These are phyloP conservation scores for Candida cerambycidarum DNA, from an alignment of 805 yeast genomes.

Conservation along the genomic window DNA sequence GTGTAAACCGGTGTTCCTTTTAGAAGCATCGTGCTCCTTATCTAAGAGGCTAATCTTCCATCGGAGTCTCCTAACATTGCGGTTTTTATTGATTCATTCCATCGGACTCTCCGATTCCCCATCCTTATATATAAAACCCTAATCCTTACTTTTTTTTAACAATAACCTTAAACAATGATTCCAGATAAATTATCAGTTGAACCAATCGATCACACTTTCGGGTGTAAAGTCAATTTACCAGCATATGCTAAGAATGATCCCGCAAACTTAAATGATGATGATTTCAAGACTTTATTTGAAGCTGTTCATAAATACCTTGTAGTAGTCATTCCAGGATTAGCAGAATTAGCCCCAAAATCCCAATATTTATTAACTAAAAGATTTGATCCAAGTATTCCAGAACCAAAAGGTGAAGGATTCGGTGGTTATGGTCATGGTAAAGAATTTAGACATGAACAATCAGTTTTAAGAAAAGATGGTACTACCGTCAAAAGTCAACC, in stretches of 20 bases:
- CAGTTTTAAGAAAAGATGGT: conserved; percentile 80
- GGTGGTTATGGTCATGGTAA: conserved; percentile 85
- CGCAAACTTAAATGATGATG: conserved; percentile 59
- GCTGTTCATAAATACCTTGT: conserved; percentile 73
- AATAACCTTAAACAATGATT: conserved; percentile 17
- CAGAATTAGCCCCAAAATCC: conserved; percentile 65
- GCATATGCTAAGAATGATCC: conserved; percentile 69
- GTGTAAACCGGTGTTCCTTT: not conserved
- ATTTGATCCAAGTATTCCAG: conserved; percentile 68
- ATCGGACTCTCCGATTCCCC: conserved; percentile 13
- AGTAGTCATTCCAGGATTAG: conserved; percentile 71
- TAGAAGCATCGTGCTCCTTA: not conserved
- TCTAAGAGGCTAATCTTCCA: not conserved
- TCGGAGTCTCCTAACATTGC: conserved; percentile 2
- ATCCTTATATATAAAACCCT: not conserved
- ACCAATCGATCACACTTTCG: conserved; percentile 60
- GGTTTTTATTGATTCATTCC: conserved; percentile 3
- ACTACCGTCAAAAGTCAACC: conserved; percentile 78
- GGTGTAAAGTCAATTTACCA: conserved; percentile 69
- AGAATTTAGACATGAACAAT: conserved; percentile 50
- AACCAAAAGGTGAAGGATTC: conserved; percentile 33
- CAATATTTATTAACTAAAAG: conserved; percentile 75
- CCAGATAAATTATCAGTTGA: conserved; percentile 29
- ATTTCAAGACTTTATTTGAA: conserved; percentile 58
- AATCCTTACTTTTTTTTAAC: not conserved